These are phyloP conservation scores for Ophiognomonia clavigignenti-juglandacearum DNA, from an alignment of 2,329 filamentous ascomycete species.

Conservation along the genomic window DNA sequence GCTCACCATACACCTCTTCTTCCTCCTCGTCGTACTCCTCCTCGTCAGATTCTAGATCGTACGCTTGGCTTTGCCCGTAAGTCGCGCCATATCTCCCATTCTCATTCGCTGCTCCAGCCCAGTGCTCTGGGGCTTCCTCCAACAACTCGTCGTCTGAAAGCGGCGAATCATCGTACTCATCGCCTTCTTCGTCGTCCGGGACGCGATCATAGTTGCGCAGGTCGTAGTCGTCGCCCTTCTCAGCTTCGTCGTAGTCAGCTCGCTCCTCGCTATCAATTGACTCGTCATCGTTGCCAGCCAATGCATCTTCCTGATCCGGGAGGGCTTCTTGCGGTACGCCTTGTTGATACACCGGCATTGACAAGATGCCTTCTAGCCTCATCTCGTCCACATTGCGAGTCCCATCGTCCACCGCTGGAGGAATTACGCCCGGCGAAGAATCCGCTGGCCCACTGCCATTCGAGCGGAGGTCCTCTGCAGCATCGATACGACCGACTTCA, in stretches of 20 bases:
- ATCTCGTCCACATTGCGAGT: constrained; percentile 14
- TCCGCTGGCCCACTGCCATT: not conserved
- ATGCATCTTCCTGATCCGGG: constrained; percentile 7
- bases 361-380: constrained; percentile 10
- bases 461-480: constrained; percentile 7
- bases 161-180: constrained; percentile 13
- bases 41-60: no score
- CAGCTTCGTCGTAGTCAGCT: constrained; percentile 24
- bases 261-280: constrained; percentile 21
- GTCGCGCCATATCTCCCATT: no score
- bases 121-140: constrained; percentile 17
- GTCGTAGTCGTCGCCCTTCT: constrained; percentile 26
- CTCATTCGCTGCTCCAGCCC: constrained; percentile 15
- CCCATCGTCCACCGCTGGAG: constrained; percentile 14
- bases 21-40: constrained; percentile 23
- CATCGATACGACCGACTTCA: constrained; percentile 4
- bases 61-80: no score
- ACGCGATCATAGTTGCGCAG: constrained; percentile 24
- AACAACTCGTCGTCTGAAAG: constrained; percentile 15
- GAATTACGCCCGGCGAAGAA: constrained; percentile 11
- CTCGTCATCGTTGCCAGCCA: constrained; percentile 19
- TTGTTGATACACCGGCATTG: constrained; percentile 12
- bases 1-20: constrained; percentile 2
- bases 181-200: constrained; percentile 24
- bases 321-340: constrained; percentile 9